phyloP scores from a whole-genome alignment of 257 asterid species.

The Solanum medicagineum region DNA sequence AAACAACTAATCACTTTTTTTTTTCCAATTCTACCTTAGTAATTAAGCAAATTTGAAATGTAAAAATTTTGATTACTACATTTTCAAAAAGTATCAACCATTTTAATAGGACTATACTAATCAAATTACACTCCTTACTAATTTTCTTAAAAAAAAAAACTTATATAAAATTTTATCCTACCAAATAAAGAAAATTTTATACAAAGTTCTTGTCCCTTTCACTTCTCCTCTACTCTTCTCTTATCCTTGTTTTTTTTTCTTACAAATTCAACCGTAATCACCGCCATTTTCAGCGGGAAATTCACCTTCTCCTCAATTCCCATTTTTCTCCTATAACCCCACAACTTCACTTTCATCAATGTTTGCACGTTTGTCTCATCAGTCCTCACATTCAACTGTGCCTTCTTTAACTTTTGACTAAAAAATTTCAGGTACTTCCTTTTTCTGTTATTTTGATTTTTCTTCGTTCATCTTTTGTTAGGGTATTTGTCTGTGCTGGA shows the following conservation, averaged over 20 bases:
- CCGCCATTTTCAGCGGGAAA: conserved; percentile 69
- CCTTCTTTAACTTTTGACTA: neutral
- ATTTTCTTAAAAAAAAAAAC: no score
- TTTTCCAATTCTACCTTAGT: no score
- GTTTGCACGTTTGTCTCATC: neutral
- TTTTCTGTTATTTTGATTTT: neutral
- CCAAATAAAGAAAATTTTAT: no score
- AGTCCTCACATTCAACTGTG: neutral
- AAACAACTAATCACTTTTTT: no score
- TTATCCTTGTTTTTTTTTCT: neutral
- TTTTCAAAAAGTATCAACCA: no score
- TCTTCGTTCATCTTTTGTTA: neutral
- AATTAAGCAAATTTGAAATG: no score
- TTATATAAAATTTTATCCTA: no score
- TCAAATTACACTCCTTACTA: no score
- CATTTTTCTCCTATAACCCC: neutral
- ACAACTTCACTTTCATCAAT: neutral
- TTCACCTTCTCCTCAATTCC: neutral
- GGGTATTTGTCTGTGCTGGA: neutral
- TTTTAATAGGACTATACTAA: no score
- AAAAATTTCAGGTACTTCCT: neutral
- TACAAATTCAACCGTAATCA: conserved; percentile 32
- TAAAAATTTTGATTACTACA: no score
- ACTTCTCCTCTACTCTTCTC: neutral
- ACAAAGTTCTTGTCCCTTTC: conserved; percentile 33